Evolutionary conservation across 2,329 filamentous ascomycete species (phyloP), one percentile per base, ranked within the genome.

Genomic region (Waltergamsia citrina): DNA sequence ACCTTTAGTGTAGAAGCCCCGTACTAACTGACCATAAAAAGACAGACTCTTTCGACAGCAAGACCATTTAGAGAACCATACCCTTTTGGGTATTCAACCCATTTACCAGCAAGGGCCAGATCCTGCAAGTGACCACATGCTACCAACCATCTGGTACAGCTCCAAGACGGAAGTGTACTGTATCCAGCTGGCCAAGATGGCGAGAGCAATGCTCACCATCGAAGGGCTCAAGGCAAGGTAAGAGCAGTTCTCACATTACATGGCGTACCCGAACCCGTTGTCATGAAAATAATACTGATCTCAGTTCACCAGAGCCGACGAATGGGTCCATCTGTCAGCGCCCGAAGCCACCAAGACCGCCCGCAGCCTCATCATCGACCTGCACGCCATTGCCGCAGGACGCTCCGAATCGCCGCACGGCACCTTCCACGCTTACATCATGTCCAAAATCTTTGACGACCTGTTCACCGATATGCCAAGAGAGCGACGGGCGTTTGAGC

Each of bases 121-220:
- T 14, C 11, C 16, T 11, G n/a, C 30, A 3, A n/a, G 10, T 4
- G 29, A 19, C 10, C 16, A 30, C 12, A 6, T 32, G 9, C 19
- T 32, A 16, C 30, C 30, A 14, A 19, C 19, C 4, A 19, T 32
- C 4, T 32, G 30, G 30, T 32, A 21, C 20, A 24, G 14, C n/a
- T 32, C 30, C 4, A 11, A 17, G 30, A 32, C 30, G 10, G 30
- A 32, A 17, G 19, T 24, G 30, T 32, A 32, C 19, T 32, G 30
- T 12, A 32, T 32, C 4, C 30, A 32, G n/a, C 19, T 32, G 7
- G 19, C 30, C 19, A 32, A 23, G 21, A 32, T 32, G 21, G 30
- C 30, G 4, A 4, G 21, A 21, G n/a, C 30, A 9, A 32, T 32
- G 4, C 19, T 32, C 4, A 22, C 21, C 4, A 12, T 32, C 8